Evolutionary conservation across 1,284 basidiomycete species (phyloP).

Genomic region (Malassezia globosa): DNA sequence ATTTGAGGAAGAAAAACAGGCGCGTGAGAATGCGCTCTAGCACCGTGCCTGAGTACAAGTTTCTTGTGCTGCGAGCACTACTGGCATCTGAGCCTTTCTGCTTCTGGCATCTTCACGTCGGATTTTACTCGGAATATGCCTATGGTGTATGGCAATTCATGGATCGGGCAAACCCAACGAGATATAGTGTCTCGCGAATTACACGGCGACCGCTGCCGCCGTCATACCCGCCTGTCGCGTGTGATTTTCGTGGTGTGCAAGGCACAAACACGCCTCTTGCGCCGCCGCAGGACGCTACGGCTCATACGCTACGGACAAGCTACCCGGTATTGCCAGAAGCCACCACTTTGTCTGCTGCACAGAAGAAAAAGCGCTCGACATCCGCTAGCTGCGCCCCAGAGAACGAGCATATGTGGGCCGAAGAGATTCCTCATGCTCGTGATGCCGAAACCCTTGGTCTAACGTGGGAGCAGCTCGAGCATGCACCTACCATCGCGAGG

Average conservation of each 20-base stretch:
- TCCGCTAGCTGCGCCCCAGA: neutral
- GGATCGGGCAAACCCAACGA: slow-evolving; percentile 11
- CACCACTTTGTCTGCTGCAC: neutral
- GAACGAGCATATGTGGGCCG: neutral
- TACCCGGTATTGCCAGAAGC: slow-evolving; percentile 13
- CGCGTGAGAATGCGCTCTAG: slow-evolving; percentile 3
- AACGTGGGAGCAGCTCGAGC: neutral
- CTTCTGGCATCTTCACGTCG: slow-evolving; percentile 36
- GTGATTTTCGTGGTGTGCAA: slow-evolving; percentile 38
- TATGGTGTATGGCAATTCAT: slow-evolving; percentile 22
- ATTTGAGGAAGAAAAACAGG: slow-evolving; percentile 1
- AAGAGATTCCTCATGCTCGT: slow-evolving; percentile 6
- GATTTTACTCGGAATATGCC: slow-evolving; percentile 38
- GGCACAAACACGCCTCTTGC: slow-evolving; percentile 18
- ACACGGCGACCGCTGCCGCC: slow-evolving; percentile 1
- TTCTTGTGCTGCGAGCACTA: slow-evolving; percentile 42
- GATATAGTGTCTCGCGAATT: neutral
- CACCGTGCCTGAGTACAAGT: slow-evolving; percentile 25
- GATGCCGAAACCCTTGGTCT: slow-evolving; percentile 10
- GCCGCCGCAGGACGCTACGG: neutral
- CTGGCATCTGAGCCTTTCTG: slow-evolving; percentile 39
- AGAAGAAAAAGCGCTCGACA: slow-evolving; percentile 2
- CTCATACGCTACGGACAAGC: too few relatives aligned
- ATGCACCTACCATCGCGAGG: neutral
- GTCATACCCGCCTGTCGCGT: slow-evolving; percentile 20